Percentiles rank a stretch among this genome's conserved stretches.
Conservation (phyloP, 176 grass and related monocot species). For the Coix lacrymajobi region DNA sequence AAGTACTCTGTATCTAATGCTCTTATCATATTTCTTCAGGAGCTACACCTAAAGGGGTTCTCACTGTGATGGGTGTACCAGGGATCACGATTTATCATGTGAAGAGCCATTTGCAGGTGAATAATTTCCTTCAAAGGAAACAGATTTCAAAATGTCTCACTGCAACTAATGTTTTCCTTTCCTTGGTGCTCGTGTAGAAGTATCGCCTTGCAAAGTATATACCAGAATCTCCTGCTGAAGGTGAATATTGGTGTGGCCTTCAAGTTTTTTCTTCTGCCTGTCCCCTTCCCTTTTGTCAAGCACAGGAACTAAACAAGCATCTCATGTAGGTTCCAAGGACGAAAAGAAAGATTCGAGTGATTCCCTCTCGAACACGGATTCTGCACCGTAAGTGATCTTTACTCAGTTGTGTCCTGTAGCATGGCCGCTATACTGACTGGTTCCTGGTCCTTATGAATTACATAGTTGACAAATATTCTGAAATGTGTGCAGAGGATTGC, state of each 20-base stretch:
- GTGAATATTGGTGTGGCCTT: constrained; percentile 49
- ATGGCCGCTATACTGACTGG: background rate
- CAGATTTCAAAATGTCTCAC: background rate
- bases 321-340: constrained; percentile 72
- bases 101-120: constrained; percentile 97
- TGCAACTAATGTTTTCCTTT: constrained; percentile 25
- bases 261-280: background rate
- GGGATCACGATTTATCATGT: constrained; percentile 99
- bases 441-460: background rate
- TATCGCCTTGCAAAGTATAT: constrained; percentile 98
- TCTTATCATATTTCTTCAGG: constrained; percentile 47
- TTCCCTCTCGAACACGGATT: constrained; percentile 66
- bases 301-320: background rate
- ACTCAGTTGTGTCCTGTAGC: background rate
- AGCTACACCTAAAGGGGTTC: constrained; percentile 98
- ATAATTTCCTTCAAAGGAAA: background rate
- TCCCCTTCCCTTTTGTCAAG: background rate
- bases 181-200: constrained; percentile 51
- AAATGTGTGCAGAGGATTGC: constrained; percentile 58
- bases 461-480: constrained; percentile 13
- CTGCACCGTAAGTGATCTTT: constrained; percentile 69
- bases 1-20: background rate
- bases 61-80: constrained; percentile 95
- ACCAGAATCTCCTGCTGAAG: constrained; percentile 84
- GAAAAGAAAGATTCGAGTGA: constrained; percentile 83